Base-by-base conservation (phyloP, 2,329 filamentous ascomycete species). In the Fusarium poae region DNA sequence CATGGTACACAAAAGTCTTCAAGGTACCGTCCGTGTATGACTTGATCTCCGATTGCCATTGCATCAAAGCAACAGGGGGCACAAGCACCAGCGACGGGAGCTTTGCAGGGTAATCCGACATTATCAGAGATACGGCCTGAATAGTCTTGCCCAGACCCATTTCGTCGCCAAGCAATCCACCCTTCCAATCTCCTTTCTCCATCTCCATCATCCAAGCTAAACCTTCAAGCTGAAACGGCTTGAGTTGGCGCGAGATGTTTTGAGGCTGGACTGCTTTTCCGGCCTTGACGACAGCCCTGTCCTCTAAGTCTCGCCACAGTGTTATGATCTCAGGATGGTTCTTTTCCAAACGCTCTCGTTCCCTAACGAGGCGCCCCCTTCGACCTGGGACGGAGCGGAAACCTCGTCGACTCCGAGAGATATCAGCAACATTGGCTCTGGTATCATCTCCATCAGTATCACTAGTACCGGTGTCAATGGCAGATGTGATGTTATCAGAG, bases 91-190 rank as follows among this genome's bases (percentile, higher is more conserved):
- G 84, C 0, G 93, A 92, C 2, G 96, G 95, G 56, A 91, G 82
- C 71, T 91, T 91, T 23, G 90, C 92, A 5, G 94, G 95, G 74
- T 92, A 97, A 77, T 98, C 94, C 1, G 95, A 97, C 96, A 98
- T 98, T 79, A 99, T 94, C 44, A 99, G 86, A 5, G 95, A 97
- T 20, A 99, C 96, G 4, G 96, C 95, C 79, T 99, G 96, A 51
- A 99, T 98, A 0, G 96, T 99, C 82, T 99, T 99, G 50, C 96
- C 96, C 81, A 99, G 92, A 9, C 96, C 96, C 96, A 99, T 99
- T 80, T 99, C 96, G 73, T 99, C 96, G 62, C 96, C 96, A 3
- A 99, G 86, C 4, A 99, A 84, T 16, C 96, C 96, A 20, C 96
- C 96, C 75, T 90, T 92, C 86, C 94, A 98, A 39, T 91, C 82